phyloP scores from a whole-genome alignment of 768 basidiomycete species.

The Serpula lacrymans region DNA sequence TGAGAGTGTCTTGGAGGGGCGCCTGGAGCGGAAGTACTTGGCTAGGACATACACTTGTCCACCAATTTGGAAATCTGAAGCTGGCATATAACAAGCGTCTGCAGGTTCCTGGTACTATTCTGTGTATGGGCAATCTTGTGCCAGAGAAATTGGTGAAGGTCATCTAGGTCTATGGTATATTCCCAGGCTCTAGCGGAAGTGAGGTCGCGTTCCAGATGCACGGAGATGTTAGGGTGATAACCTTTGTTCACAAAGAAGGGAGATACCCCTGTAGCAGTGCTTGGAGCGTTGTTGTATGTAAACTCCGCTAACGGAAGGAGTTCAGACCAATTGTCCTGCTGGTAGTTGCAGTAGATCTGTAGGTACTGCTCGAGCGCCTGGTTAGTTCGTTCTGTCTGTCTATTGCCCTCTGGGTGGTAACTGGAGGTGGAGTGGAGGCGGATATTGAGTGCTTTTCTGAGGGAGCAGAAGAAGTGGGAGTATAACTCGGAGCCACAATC shows the following conservation, averaged over 20 bases:
- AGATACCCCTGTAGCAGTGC: constrained; percentile 21
- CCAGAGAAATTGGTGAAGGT: constrained; percentile 15
- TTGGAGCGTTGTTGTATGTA: constrained; percentile 25
- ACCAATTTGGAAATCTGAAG: constrained; percentile 6
- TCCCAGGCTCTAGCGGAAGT: constrained; percentile 10
- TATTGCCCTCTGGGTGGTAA: constrained; percentile 15
- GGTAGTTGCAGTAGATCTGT: constrained; percentile 21
- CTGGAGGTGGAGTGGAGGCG: constrained; percentile 19
- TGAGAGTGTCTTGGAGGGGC: constrained; percentile 13
- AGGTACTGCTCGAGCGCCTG: constrained; percentile 29
- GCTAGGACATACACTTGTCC: constrained; percentile 7
- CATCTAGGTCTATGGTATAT: constrained; percentile 19
- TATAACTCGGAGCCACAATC: constrained; percentile 30
- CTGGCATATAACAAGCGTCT: constrained; percentile 1
- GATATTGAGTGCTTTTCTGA: constrained; percentile 23
- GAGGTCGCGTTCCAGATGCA: constrained; percentile 12
- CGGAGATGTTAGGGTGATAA: constrained; percentile 16
- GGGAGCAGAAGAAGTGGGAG: constrained; percentile 29
- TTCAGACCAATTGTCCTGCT: constrained; percentile 32
- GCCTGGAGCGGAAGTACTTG: constrained; percentile 7
- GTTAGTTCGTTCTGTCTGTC: constrained; percentile 25
- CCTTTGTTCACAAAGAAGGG: constrained; percentile 31
- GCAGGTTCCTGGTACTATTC: constrained; percentile 8
- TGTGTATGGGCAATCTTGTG: constrained; percentile 14
- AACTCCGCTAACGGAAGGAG: constrained; percentile 30